phyloP scores from a whole-genome alignment of 1,284 basidiomycete genomes.

The Farysia itapuensis region DNA sequence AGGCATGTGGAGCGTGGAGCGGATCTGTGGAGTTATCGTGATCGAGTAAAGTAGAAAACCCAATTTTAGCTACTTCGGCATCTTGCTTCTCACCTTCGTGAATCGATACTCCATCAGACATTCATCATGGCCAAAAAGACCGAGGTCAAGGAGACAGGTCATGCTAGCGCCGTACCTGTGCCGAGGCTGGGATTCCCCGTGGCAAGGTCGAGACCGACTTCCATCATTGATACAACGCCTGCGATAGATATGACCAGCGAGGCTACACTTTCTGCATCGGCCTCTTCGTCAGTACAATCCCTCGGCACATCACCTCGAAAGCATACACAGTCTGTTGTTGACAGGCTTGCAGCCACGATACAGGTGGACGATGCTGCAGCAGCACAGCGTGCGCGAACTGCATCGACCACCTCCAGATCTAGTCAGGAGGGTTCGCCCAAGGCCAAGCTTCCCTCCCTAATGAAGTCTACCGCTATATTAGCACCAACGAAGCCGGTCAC shows the following conservation, averaged over 20 bases:
- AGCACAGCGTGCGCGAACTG: slow-evolving; percentile 13
- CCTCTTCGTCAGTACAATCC: slow-evolving; percentile 22
- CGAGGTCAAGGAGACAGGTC: neutral
- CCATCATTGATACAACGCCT: slow-evolving; percentile 23
- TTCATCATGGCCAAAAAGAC: too few relatives aligned
- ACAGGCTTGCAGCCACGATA: slow-evolving; percentile 20
- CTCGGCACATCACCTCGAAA: slow-evolving; percentile 19
- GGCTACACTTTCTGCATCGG: slow-evolving; percentile 20
- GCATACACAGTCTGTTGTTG: slow-evolving; percentile 20
- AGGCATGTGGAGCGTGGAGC: too few relatives aligned
- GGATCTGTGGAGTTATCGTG: too few relatives aligned
- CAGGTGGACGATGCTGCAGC: slow-evolving; percentile 25
- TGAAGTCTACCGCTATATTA: slow-evolving; percentile 10
- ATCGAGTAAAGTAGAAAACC: too few relatives aligned
- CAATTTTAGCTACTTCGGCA: too few relatives aligned
- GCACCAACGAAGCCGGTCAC: slow-evolving; percentile 17
- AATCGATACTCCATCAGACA: too few relatives aligned
- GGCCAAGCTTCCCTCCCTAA: slow-evolving; percentile 20
- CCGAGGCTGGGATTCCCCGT: slow-evolving; percentile 23
- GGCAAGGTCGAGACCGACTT: slow-evolving; percentile 20
- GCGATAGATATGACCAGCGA: slow-evolving; percentile 6
- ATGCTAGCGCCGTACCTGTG: neutral
- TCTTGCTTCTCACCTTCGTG: too few relatives aligned
- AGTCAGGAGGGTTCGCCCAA: slow-evolving; percentile 10
- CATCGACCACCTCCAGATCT: slow-evolving; percentile 22